phyloP scores from a whole-genome alignment of 257 asterid species.

The Eucommia ulmoides region DNA sequence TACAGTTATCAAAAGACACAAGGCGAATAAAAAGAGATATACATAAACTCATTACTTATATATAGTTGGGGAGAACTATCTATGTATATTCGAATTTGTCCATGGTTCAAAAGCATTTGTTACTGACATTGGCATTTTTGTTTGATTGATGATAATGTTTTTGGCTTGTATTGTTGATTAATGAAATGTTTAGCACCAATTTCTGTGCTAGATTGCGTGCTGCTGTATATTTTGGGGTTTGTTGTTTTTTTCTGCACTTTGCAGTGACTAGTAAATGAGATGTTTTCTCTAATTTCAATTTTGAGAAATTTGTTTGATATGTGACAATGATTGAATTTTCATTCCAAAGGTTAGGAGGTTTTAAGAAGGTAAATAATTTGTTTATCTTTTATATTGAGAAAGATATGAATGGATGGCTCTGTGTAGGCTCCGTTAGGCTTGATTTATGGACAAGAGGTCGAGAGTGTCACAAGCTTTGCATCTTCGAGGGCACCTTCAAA shows the following conservation, averaged over 20 bases:
- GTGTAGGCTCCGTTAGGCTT: conserved; percentile 99
- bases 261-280: neutral
- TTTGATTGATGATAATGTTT: too few relatives aligned
- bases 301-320: neutral
- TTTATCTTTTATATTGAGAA: conserved; percentile 34
- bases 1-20: too few relatives aligned
- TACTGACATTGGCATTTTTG: too few relatives aligned
- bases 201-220: too few relatives aligned
- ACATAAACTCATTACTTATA: too few relatives aligned
- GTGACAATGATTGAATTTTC: neutral
- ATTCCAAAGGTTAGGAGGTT: conserved; percentile 9
- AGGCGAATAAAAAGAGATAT: too few relatives aligned
- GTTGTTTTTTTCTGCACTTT: neutral
- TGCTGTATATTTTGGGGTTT: neutral
- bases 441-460: conserved; percentile 79
- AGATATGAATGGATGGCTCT: conserved; percentile 62
- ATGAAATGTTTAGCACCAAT: too few relatives aligned
- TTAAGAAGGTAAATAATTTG: conserved; percentile 21
- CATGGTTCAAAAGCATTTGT: too few relatives aligned
- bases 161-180: too few relatives aligned
- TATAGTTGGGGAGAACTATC: too few relatives aligned
- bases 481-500: conserved; percentile 14
- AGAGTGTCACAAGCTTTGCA: conserved; percentile 58
- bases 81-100: too few relatives aligned
- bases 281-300: neutral